These are phyloP conservation scores for Umbelopsis ramanniana DNA, from an alignment of 192 early-diverging fungal species.

Conservation along the genomic window DNA sequence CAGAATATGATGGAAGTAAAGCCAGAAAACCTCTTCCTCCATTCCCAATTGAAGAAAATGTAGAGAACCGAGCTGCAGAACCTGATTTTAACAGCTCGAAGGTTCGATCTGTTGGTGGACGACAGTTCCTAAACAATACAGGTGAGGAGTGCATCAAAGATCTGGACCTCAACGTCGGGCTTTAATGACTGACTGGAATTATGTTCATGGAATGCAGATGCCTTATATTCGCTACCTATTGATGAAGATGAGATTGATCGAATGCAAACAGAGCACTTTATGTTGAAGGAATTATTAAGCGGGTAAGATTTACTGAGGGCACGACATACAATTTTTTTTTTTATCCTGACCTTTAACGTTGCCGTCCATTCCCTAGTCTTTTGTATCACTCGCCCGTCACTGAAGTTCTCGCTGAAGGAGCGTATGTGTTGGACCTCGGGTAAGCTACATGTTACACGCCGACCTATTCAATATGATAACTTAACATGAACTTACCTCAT, in stretches of 20 bases:
- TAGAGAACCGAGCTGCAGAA: background rate
- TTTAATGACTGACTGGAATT: background rate
- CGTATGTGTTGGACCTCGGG: constrained; percentile 18
- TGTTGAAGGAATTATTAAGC: constrained; percentile 1
- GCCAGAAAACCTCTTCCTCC: background rate
- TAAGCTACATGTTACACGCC: background rate
- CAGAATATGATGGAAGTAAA: background rate
- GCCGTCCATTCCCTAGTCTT: background rate
- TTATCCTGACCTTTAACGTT: background rate
- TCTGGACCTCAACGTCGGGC: no score
- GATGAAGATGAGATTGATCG: constrained; percentile 18
- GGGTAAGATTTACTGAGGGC: background rate
- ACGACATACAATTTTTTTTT: background rate
- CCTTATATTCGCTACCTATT: background rate
- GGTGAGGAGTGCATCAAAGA: background rate
- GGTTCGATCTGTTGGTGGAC: background rate
- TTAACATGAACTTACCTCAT: background rate
- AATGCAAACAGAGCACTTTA: constrained; percentile 4
- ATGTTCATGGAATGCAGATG: background rate
- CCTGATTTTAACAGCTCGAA: background rate
- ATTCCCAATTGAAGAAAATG: background rate
- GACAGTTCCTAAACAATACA: background rate
- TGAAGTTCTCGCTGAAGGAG: background rate
- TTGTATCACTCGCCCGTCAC: constrained; percentile 16
- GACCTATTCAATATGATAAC: background rate